These are phyloP conservation scores for Irpex lacteus DNA, from an alignment of 1,284 basidiomycete species.

Conservation along the genomic window DNA sequence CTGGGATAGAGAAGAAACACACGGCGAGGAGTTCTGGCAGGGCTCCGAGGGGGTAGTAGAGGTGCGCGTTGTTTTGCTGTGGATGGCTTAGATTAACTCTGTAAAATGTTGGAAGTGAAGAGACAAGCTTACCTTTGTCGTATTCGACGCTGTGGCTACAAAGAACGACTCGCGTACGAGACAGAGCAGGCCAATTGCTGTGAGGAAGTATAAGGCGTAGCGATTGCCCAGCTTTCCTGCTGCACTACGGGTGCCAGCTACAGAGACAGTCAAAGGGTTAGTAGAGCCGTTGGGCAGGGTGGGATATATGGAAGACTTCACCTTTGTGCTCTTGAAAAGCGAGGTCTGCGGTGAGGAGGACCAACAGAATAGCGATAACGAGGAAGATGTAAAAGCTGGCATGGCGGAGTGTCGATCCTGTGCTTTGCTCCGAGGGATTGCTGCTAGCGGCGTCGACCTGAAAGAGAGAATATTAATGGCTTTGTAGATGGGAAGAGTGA, in stretches of 20 bases:
- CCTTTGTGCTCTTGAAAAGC: slow-evolving; percentile 18
- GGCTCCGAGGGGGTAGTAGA: slow-evolving; percentile 47
- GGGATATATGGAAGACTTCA: not conserved
- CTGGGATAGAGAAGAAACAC: slow-evolving; percentile 37
- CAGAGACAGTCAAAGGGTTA: too few relatives aligned
- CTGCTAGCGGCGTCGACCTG: not conserved
- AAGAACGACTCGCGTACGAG: slow-evolving; percentile 41
- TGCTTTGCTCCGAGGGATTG: slow-evolving; percentile 6
- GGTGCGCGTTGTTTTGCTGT: slow-evolving; percentile 35
- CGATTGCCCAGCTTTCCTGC: slow-evolving; percentile 26
- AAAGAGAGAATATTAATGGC: not conserved
- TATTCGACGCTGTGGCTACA: slow-evolving; percentile 33
- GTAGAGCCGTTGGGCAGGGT: too few relatives aligned
- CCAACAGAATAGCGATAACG: slow-evolving; percentile 38
- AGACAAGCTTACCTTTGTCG: slow-evolving; percentile 28
- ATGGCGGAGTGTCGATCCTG: slow-evolving; percentile 30
- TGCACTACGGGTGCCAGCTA: not conserved
- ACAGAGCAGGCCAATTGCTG: slow-evolving; percentile 36
- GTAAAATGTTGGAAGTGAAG: not conserved
- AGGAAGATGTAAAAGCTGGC: slow-evolving; percentile 44
- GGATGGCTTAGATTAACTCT: too few relatives aligned
- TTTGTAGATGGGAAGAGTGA: not conserved
- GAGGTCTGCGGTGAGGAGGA: slow-evolving; percentile 35
- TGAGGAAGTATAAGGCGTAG: slow-evolving; percentile 35
- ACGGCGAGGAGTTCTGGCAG: slow-evolving; percentile 42